Evolutionary conservation across 164 flowering plant species (phyloP), one percentile per base, ranked within the genome.

Genomic region (Piper longum): DNA sequence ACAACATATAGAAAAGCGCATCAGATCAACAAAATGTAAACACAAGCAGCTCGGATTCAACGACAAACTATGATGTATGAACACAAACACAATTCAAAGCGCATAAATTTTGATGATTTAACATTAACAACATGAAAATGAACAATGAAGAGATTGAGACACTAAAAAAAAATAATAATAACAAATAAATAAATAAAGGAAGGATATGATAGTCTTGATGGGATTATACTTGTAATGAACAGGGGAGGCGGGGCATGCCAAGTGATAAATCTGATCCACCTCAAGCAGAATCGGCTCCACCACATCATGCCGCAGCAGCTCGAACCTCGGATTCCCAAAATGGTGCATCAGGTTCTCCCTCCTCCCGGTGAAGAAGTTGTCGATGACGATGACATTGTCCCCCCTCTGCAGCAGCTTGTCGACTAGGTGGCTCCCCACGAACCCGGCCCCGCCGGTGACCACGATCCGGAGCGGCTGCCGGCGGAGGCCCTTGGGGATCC

Each of bases 201-300:
- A 87, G 96, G 98, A 91, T 89, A 89, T 89, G 67, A 92, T 89
- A 0, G 98, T 91, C 80, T 91, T 91, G 75, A 91, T 81, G 2
- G 98, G 98, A 71, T 92, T 92, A 54, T 75, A 85, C 82, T 92
- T 92, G 73, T 92, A 92, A 71, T 92, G 96, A 66, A 92, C 98
- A 2, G 98, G 98, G 0, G 98, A 92, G 12, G 98, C 98, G 6
- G 98, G 96, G 68, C 98, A 92, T 60, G 97, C 97, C 71, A 91
- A 71, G 69, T 91, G 97, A 67, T 91, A 91, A 81, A 91, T 91
- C 79, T 91, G 96, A 81, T 91, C 98, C 41, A 91, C 98, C 76
- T 91, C 98, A 70, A 91, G 68, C 68, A 91, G 72, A n/a, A 92
- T 83, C n/a, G 96, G 98, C 66, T 92, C 96, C 1, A 92, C 96